phyloP scores from a whole-genome alignment of 1,139 yeast genomes.

The Suhomyces maxii region DNA sequence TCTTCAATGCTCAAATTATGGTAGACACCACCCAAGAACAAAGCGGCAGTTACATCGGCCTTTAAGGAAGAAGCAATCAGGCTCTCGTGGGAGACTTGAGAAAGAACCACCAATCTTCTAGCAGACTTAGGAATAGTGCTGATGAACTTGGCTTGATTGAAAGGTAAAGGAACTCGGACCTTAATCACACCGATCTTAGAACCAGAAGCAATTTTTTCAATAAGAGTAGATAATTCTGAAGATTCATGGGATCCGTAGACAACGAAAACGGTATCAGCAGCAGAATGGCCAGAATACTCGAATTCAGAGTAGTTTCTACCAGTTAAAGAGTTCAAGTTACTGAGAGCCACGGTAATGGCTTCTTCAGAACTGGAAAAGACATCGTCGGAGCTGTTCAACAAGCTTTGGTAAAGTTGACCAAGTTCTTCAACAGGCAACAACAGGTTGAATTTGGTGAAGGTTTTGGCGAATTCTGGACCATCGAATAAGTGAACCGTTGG shows the following conservation, averaged over 20 bases:
- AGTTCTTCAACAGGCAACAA: conserved; percentile 49
- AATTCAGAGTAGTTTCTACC: conserved; percentile 65
- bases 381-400: conserved; percentile 29
- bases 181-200: conserved; percentile 62
- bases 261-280: conserved; percentile 72
- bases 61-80: conserved; percentile 48
- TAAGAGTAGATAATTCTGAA: conserved; percentile 49
- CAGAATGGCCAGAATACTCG: conserved; percentile 63
- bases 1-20: conserved; percentile 46
- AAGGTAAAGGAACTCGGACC: conserved; percentile 78
- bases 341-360: conserved; percentile 43
- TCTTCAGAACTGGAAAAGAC: conserved; percentile 34
- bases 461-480: conserved; percentile 68
- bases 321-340: conserved; percentile 54
- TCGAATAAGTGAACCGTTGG: conserved; percentile 77
- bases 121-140: conserved; percentile 58
- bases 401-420: conserved; percentile 39
- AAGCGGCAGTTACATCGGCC: conserved; percentile 72
- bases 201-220: conserved; percentile 32
- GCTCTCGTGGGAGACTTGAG: conserved; percentile 43
- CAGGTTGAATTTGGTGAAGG: conserved; percentile 49
- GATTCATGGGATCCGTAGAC: conserved; percentile 74
- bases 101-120: conserved; percentile 63
- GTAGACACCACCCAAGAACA: conserved; percentile 54
- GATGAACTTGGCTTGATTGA: conserved; percentile 62